Evolutionary conservation across 2,329 filamentous ascomycete species (phyloP).

Genomic region (Pleurostoma richardsiae): DNA sequence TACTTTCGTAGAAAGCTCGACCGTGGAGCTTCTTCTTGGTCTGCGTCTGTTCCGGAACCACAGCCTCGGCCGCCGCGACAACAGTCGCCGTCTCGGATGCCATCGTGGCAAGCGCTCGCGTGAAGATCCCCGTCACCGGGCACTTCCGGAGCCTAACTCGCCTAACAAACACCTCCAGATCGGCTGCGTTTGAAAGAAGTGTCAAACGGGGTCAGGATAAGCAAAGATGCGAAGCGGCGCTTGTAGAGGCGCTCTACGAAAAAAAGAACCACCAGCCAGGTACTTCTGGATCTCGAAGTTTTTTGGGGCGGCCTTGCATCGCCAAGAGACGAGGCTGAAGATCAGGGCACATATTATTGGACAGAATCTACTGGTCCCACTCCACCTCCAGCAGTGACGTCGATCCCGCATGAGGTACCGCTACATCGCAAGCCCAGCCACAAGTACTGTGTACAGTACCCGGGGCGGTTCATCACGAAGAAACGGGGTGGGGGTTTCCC

Average conservation of each 20-base stretch:
- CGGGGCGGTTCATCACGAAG: too few species aligned
- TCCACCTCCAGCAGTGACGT: too few species aligned
- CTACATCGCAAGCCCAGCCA: too few species aligned
- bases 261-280: too few species aligned
- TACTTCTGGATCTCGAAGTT: too few species aligned
- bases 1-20: slow-evolving; percentile 88
- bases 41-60: slow-evolving; percentile 10
- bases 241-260: neutral
- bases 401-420: too few species aligned
- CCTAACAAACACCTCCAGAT: slow-evolving; percentile 7
- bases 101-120: slow-evolving; percentile 7
- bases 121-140: neutral
- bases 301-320: too few species aligned
- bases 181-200: neutral
- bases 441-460: too few species aligned
- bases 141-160: slow-evolving; percentile 2
- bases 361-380: too few species aligned
- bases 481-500: too few species aligned
- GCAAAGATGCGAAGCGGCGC: neutral
- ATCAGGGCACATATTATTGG: too few species aligned
- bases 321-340: too few species aligned
- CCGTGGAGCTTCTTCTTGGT: slow-evolving; percentile 62
- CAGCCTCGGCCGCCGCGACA: slow-evolving; percentile 6
- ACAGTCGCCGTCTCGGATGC: slow-evolving; percentile 6
- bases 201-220: neutral